Conservation (phyloP, 2,329 filamentous ascomycete genomes). For the Fusarium haematococcum region DNA sequence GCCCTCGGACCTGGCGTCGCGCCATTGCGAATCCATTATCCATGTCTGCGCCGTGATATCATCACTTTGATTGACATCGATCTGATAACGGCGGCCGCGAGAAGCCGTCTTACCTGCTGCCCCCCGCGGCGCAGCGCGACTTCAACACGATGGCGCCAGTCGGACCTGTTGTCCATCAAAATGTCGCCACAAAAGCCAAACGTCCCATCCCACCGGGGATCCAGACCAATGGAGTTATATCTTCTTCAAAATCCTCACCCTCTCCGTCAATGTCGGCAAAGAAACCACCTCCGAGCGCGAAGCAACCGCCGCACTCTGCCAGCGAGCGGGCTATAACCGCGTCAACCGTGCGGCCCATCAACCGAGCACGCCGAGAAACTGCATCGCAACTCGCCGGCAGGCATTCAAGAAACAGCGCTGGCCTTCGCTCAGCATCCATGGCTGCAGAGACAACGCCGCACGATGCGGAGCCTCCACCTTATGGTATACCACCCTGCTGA, state of each 20-base stretch:
- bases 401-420: slow-evolving; percentile 63
- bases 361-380: slow-evolving; percentile 70
- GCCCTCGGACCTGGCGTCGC: slow-evolving; percentile 20
- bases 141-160: slow-evolving; percentile 65
- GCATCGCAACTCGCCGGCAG: slow-evolving; percentile 58
- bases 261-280: slow-evolving; percentile 69
- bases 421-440: slow-evolving; percentile 61
- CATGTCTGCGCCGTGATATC: slow-evolving; percentile 40
- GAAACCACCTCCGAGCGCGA: slow-evolving; percentile 61
- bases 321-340: slow-evolving; percentile 54
- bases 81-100: slow-evolving; percentile 26
- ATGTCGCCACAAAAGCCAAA: slow-evolving; percentile 71
- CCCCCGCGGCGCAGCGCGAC: slow-evolving; percentile 43
- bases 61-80: slow-evolving; percentile 16
- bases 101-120: slow-evolving; percentile 31
- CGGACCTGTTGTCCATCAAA: slow-evolving; percentile 60
- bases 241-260: slow-evolving; percentile 69
- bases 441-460: slow-evolving; percentile 56
- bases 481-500: slow-evolving; percentile 55
- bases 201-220: slow-evolving; percentile 74
- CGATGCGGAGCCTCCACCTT: slow-evolving; percentile 61
- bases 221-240: slow-evolving; percentile 70
- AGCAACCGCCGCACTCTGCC: slow-evolving; percentile 51
- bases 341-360: slow-evolving; percentile 62
- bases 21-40: slow-evolving; percentile 28